Conservation (phyloP, 2,329 filamentous ascomycete species). For the Stylonectria norvegica region DNA sequence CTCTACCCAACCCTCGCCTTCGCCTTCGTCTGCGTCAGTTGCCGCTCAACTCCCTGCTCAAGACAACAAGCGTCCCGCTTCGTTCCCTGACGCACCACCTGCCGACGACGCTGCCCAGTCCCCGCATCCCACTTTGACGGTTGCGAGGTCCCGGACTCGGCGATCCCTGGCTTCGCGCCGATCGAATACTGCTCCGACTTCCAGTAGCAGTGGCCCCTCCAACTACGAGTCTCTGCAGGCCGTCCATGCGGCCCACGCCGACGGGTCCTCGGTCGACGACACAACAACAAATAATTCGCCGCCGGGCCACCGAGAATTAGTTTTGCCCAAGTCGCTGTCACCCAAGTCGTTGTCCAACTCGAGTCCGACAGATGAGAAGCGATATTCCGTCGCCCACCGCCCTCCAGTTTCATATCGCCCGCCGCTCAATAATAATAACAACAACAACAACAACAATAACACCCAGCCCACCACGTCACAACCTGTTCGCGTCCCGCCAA, state of each 20-base stretch:
- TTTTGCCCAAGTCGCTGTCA: conserved; percentile 44
- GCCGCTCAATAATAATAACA: conserved; percentile 34
- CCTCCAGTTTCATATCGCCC: conserved; percentile 51
- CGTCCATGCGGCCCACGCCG: conserved; percentile 26
- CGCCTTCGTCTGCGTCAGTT: conserved; percentile 14
- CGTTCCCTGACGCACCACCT: conserved; percentile 23
- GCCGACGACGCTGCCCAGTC: conserved; percentile 18
- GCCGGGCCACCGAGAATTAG: conserved; percentile 46
- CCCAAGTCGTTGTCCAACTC: conserved; percentile 39
- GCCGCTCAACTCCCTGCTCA: conserved; percentile 20
- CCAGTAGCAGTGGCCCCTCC: conserved; percentile 30
- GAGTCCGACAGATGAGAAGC: conserved; percentile 48
- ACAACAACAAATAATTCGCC: conserved; percentile 22
- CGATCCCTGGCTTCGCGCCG: conserved; percentile 39
- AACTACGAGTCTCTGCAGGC: conserved; percentile 33
- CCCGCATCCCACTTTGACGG: conserved; percentile 23
- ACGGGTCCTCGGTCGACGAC: conserved; percentile 19
- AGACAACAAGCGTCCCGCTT: conserved; percentile 25
- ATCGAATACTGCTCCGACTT: conserved; percentile 34
- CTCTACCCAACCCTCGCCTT: conserved; percentile 33
- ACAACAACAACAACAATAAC: no score
- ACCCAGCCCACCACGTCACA: conserved; percentile 32
- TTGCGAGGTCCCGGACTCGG: conserved; percentile 33
- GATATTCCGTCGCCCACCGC: conserved; percentile 37
- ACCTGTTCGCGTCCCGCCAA: conserved; percentile 48